Percentiles rank a stretch among this genome's conserved stretches.
These are phyloP conservation scores for Tricholoma hemisulphureum DNA, from an alignment of 768 basidiomycete genomes.

Conservation along the genomic window DNA sequence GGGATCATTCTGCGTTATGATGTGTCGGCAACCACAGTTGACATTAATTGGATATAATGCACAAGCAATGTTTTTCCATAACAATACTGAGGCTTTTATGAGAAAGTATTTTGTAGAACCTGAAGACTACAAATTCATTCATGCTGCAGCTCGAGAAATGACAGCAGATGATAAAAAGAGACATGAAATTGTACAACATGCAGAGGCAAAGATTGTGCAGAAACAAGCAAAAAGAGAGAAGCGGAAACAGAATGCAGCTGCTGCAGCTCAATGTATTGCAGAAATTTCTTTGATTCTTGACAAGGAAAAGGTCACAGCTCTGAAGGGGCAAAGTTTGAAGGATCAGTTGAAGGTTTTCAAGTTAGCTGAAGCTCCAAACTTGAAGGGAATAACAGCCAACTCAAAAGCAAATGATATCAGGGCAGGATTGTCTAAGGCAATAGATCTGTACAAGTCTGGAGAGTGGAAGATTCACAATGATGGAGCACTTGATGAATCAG, in stretches of 20 bases:
- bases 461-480: background rate
- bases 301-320: background rate
- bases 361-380: background rate
- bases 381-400: background rate
- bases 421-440: background rate
- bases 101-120: background rate
- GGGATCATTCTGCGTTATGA: too few relatives aligned
- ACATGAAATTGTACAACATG: background rate
- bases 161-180: background rate
- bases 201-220: background rate
- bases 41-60: background rate
- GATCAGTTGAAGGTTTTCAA: background rate
- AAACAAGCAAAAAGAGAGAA: background rate
- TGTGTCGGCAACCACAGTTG: background rate
- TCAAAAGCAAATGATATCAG: background rate
- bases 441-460: background rate
- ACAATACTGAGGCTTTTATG: background rate
- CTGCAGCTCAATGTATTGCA: background rate
- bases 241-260: background rate
- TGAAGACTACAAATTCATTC: background rate
- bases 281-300: background rate
- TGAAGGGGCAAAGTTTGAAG: background rate
- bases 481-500: background rate
- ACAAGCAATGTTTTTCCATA: background rate
- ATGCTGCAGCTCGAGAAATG: background rate